Evolutionary conservation across 2,329 filamentous ascomycete genomes (phyloP).

Genomic region (Cucurbitaria berberidis): DNA sequence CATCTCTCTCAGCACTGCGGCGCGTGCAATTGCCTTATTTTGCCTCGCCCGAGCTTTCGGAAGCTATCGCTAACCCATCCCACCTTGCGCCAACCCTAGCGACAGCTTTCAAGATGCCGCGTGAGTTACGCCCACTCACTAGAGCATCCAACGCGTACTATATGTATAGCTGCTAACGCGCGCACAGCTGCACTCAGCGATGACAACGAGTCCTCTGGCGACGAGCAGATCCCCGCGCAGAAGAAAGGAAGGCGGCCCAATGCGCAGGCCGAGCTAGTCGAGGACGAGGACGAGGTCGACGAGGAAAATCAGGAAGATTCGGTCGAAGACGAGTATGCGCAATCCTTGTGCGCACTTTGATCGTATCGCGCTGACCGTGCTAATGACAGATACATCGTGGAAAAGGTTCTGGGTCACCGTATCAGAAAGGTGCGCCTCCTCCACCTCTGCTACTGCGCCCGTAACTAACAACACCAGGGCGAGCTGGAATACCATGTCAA

Average conservation of each 20-base stretch:
- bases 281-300: slow-evolving; percentile 47
- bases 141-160: slow-evolving; percentile 3
- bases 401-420: slow-evolving; percentile 73
- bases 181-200: slow-evolving; percentile 50
- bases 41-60: background rate
- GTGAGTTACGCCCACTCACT: slow-evolving; percentile 33
- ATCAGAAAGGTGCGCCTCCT: slow-evolving; percentile 30
- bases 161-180: slow-evolving; percentile 20
- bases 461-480: slow-evolving; percentile 25
- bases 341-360: background rate
- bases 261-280: slow-evolving; percentile 8
- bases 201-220: slow-evolving; percentile 42
- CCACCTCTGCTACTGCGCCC: slow-evolving; percentile 30
- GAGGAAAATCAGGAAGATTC: slow-evolving; percentile 47
- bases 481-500: slow-evolving; percentile 70
- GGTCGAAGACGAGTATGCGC: slow-evolving; percentile 53
- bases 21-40: slow-evolving; percentile 15
- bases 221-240: slow-evolving; percentile 36
- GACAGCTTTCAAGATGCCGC: slow-evolving; percentile 39
- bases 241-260: slow-evolving; percentile 26
- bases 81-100: slow-evolving; percentile 8
- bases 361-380: slow-evolving; percentile 28
- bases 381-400: slow-evolving; percentile 74
- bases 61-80: slow-evolving; percentile 2
- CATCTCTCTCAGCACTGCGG: slow-evolving; percentile 4